Conservation (phyloP, 2,329 filamentous ascomycete species). For the Phialemonium atrogriseum region DNA sequence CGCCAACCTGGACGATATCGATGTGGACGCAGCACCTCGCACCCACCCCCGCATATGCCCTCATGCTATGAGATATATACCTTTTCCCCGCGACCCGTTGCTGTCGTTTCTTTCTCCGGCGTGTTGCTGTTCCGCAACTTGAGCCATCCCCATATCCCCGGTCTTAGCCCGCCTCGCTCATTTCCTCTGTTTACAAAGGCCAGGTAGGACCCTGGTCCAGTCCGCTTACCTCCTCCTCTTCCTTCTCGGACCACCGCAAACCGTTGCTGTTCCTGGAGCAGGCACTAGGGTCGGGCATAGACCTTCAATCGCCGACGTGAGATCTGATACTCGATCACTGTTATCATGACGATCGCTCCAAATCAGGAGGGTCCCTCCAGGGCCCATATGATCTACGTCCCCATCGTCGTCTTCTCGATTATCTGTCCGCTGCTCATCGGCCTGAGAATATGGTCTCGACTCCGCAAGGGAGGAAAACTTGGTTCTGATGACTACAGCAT, state of each 20-base stretch:
- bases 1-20: too few relatives aligned
- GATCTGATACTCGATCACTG: neutral
- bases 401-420: slow-evolving; percentile 3
- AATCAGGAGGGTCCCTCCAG: neutral
- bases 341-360: neutral
- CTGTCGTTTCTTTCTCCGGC: too few relatives aligned
- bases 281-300: neutral
- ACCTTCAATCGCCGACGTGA: neutral
- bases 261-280: neutral
- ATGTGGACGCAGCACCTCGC: too few relatives aligned
- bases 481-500: slow-evolving; percentile 3
- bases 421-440: slow-evolving; percentile 3
- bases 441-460: slow-evolving; percentile 3
- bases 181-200: neutral
- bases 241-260: neutral
- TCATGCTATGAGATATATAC: too few relatives aligned
- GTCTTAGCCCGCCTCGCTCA: neutral
- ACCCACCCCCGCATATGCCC: too few relatives aligned
- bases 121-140: too few relatives aligned
- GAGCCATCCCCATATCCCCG: too few relatives aligned
- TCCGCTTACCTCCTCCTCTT: neutral
- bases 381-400: slow-evolving; percentile 5
- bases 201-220: too few relatives aligned
- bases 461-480: slow-evolving; percentile 4
- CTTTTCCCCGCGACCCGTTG: too few relatives aligned